A percentile compares a stretch with the other conserved stretches of the same genome.
Conservation (phyloP, 164 flowering plant species). For the Chimonanthus salicifolius region DNA sequence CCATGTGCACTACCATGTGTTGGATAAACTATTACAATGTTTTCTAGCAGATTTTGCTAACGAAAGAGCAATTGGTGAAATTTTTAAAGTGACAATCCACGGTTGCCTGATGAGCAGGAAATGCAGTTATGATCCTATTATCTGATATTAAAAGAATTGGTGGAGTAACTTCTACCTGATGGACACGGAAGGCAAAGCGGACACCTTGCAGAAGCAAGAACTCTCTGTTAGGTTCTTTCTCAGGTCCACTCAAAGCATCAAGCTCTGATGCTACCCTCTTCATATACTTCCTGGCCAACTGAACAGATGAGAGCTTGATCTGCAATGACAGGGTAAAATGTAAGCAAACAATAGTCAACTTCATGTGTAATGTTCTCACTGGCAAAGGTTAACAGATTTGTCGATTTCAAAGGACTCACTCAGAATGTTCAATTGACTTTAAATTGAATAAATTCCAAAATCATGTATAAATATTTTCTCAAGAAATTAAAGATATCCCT, state of each 20-base stretch:
- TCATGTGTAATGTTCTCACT: no score
- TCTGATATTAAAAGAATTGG: background rate
- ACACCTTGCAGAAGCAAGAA: conserved; percentile 87
- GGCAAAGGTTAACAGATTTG: background rate
- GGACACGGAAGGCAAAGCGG: conserved; percentile 97
- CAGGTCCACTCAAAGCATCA: conserved; percentile 68
- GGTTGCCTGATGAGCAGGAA: background rate
- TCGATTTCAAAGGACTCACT: background rate
- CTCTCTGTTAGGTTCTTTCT: conserved; percentile 88
- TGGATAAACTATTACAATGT: no score
- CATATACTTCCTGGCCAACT: conserved; percentile 92
- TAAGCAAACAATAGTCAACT: no score
- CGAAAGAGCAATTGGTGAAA: background rate
- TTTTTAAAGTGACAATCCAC: background rate
- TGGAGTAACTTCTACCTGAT: conserved; percentile 54
- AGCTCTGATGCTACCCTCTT: conserved; percentile 86
- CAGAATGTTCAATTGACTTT: background rate
- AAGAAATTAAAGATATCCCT: background rate
- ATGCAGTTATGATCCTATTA: background rate
- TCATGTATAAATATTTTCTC: no score
- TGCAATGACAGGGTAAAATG: conserved; percentile 26
- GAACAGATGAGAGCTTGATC: conserved; percentile 94
- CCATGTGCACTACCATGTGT: no score
- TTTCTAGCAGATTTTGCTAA: background rate
- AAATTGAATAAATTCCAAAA: no score